phyloP scores from a whole-genome alignment of 1,284 basidiomycete species.

The Psilocybe mexicana region DNA sequence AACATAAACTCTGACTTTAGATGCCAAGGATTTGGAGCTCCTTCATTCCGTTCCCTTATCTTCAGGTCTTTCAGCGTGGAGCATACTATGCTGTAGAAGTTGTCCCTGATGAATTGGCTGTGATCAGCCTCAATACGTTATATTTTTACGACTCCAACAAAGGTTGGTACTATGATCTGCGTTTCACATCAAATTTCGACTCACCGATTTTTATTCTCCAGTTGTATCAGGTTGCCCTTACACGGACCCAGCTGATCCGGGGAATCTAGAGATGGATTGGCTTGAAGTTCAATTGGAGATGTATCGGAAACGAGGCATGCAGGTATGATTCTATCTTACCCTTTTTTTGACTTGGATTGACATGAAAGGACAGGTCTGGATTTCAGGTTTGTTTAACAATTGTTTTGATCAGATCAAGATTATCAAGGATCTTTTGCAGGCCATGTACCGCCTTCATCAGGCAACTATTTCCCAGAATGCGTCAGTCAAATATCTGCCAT shows the following conservation, averaged over 20 bases:
- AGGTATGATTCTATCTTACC: conserved; percentile 45
- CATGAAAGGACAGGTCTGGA: conserved; percentile 43
- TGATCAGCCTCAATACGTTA: conserved; percentile 88
- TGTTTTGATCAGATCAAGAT: conserved; percentile 12
- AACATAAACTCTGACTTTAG: conserved; percentile 1
- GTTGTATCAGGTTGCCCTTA: conserved; percentile 72
- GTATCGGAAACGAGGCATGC: conserved; percentile 77
- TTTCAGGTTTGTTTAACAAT: conserved; percentile 36
- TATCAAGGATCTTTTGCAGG: conserved; percentile 36
- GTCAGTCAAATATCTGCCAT: conserved; percentile 37
- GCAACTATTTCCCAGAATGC: conserved; percentile 86
- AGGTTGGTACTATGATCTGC: conserved; percentile 41
- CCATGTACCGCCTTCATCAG: conserved; percentile 79
- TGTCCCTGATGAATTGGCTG: conserved; percentile 74
- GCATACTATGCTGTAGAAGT: conserved; percentile 87
- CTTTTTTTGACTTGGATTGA: conserved; percentile 9
- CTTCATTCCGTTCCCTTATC: conserved; percentile 82
- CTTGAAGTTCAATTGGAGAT: conserved; percentile 80
- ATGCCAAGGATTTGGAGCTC: conserved; percentile 72
- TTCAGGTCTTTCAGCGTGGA: conserved; percentile 81
- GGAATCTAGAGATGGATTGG: conserved; percentile 88
- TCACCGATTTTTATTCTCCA: conserved; percentile 23
- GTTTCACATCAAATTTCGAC: not conserved
- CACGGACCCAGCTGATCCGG: conserved; percentile 67
- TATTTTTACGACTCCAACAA: conserved; percentile 94